Base-by-base conservation (phyloP, 2,329 filamentous ascomycete genomes). In the Fusarium armeniacum region DNA sequence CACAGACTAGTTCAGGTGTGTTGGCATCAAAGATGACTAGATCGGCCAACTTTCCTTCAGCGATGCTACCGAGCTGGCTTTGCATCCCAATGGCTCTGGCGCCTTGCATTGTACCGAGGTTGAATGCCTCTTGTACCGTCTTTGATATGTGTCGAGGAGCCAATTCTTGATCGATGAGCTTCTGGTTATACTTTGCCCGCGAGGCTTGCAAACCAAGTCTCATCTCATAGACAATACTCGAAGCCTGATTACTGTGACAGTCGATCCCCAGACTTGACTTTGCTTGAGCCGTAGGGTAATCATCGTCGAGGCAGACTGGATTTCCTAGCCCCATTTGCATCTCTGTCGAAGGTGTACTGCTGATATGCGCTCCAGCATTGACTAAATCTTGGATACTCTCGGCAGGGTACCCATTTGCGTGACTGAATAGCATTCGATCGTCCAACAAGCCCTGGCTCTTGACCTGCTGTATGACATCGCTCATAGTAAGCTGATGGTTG, bases 311-410 rank as follows among this genome's bases (percentile, higher is more conserved):
- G 8, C 67, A 70, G 1, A 70, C 24, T 0, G 67, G 56, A 0
- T 50, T 30, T 0, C 67, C 67, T 0, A 70, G 30, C 0, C 53
- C 44, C 67, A 70, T 70, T 3, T 65, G 65, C 20, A 63, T 46
- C 18, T 70, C 67, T 0, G 67, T 70, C 1, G 49, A 63, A 3
- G 67, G 67, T 1, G 67, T 70, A 5, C 36, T 53, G 2, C 62
- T 63, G 0, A 70, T 57, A 4, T 40, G 26, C 1, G 67, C 44
- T 18, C 41, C 56, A 2, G 58, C 30, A 9, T 67, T 30, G 0
- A 18, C 47, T 5, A 61, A 7, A 0, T 26, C 36, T 5, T 63
- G 32, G 0, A 50, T 36, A 8, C 65, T 66, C 8, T 36, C 40
- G 0, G 38, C 13, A 4, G 40, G 9, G 1, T 59, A 51, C 0